Evolutionary conservation across 495 filamentous ascomycete genomes (phyloP).

Genomic region (Neurospora hispaniola): DNA sequence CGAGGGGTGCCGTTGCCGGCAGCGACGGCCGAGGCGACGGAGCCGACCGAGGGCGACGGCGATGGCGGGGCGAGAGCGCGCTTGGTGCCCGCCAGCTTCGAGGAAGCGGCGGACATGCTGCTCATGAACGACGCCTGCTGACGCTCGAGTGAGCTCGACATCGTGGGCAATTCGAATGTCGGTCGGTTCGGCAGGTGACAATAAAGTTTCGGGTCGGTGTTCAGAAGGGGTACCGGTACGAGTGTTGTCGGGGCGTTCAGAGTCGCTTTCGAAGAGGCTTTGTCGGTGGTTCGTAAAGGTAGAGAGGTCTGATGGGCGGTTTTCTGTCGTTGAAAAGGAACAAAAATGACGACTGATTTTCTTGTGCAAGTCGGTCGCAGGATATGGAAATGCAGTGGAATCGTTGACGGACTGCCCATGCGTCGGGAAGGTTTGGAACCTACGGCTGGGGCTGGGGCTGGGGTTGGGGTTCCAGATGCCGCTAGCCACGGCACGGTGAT

Average conservation of each 20-base stretch:
- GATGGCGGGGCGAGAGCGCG: conserved; percentile 29
- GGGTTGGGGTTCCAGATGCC: background rate
- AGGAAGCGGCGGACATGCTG: conserved; percentile 35
- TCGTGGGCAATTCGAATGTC: conserved; percentile 14
- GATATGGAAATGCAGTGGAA: background rate
- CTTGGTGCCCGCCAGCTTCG: conserved; percentile 37
- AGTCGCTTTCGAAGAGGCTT: background rate
- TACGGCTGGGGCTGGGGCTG: background rate
- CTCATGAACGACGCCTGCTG: conserved; percentile 38
- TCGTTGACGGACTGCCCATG: background rate
- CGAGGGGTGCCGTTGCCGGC: conserved; percentile 31
- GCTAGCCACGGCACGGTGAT: background rate
- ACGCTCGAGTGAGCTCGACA: conserved; percentile 42
- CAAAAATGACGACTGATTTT: background rate
- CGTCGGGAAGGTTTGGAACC: background rate
- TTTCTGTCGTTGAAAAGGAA: background rate
- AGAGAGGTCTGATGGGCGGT: background rate
- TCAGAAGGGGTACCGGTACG: background rate
- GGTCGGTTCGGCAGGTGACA: background rate
- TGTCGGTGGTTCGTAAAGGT: background rate
- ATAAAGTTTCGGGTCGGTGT: background rate
- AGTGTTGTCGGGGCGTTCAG: background rate
- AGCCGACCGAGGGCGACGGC: conserved; percentile 33
- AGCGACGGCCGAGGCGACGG: conserved; percentile 37
- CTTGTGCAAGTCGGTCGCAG: background rate